Percentiles rank a stretch among this genome's conserved stretches.
Evolutionary conservation across 176 grass and related monocot species (phyloP).

Genomic region (Oryza meridionalis): DNA sequence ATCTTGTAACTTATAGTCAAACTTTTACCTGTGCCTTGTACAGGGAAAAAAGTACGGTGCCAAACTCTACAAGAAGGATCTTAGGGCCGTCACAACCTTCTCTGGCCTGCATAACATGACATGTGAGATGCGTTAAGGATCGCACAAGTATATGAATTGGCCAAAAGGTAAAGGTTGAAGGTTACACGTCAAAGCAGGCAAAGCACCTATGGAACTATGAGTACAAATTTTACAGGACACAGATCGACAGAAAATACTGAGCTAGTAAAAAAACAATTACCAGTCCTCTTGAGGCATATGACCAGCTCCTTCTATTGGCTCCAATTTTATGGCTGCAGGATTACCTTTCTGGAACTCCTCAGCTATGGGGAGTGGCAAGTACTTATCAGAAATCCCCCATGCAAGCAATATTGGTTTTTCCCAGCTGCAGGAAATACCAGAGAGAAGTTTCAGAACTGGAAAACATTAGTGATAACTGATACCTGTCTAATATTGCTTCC

Average conservation of each 20-base stretch:
- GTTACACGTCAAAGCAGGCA: not conserved
- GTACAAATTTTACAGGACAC: not conserved
- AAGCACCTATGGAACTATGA: not conserved
- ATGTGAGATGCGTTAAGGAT: slow-evolving; percentile 21
- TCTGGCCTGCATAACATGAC: slow-evolving; percentile 69
- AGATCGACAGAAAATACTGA: slow-evolving; percentile 8
- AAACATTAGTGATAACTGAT: not conserved
- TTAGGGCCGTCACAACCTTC: slow-evolving; percentile 77
- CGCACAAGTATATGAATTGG: not conserved
- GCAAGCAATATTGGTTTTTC: slow-evolving; percentile 78
- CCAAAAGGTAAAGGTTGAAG: not conserved
- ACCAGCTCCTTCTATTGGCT: slow-evolving; percentile 84
- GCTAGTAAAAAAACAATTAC: slow-evolving; percentile 43
- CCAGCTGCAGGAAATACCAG: slow-evolving; percentile 58
- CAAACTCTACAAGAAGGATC: slow-evolving; percentile 53
- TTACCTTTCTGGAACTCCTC: slow-evolving; percentile 86
- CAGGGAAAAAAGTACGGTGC: not conserved
- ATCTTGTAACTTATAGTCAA: not conserved
- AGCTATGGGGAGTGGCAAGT: slow-evolving; percentile 71
- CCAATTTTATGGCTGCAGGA: slow-evolving; percentile 59
- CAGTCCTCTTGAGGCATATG: slow-evolving; percentile 98
- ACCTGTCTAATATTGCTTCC: not conserved
- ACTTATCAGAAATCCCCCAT: slow-evolving; percentile 91
- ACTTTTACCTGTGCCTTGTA: not conserved
- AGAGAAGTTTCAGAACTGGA: not conserved